A percentile compares a stretch with the other conserved stretches of the same genome.
Conservation (phyloP, 257 asterid genomes). For the Solanum etuberosum region DNA sequence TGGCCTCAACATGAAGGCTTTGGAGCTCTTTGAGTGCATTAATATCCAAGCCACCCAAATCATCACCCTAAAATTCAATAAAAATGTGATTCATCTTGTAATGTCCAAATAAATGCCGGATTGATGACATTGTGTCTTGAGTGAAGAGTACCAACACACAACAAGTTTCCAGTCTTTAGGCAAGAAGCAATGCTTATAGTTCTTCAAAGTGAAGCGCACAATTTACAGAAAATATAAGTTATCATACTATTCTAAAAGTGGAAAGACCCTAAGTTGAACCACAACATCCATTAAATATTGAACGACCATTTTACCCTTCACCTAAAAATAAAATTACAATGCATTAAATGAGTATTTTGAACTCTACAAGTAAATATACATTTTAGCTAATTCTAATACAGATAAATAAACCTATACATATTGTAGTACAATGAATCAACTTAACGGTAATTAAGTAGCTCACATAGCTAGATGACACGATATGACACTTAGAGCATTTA, state of each 20-base stretch:
- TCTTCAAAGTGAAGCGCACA: background rate
- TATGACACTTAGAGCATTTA: background rate
- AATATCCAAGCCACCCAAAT: constrained; percentile 18
- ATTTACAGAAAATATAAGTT: background rate
- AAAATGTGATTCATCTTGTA: background rate
- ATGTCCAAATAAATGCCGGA: background rate
- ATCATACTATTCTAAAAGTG: background rate
- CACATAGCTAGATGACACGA: background rate
- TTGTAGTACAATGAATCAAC: background rate
- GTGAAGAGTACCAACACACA: background rate
- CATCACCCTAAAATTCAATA: constrained; percentile 20
- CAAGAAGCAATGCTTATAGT: background rate
- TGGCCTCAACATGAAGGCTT: constrained; percentile 32
- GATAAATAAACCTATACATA: background rate
- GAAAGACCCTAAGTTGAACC: background rate
- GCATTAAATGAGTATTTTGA: background rate
- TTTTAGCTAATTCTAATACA: background rate
- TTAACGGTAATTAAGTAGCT: background rate
- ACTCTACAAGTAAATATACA: background rate
- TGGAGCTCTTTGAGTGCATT: constrained; percentile 27
- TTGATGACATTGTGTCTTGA: background rate
- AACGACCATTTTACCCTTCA: background rate
- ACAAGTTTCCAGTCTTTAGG: background rate
- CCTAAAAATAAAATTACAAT: background rate
- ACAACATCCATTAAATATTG: background rate